phyloP scores from a whole-genome alignment of 1,284 basidiomycete genomes.

The Ganoderma meredithae region DNA sequence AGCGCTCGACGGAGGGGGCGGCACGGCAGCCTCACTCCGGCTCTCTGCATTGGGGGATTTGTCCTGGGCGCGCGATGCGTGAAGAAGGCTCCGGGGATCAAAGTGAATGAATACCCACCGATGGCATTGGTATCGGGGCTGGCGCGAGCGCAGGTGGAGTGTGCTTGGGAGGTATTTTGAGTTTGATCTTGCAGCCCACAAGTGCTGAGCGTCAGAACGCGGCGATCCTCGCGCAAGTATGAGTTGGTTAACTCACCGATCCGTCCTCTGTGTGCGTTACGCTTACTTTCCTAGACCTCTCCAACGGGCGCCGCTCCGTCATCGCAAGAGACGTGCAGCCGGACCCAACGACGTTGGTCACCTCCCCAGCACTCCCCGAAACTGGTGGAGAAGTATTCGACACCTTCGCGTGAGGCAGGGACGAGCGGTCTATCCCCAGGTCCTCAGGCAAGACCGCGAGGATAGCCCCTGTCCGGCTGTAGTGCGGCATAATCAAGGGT shows the following conservation, averaged over 20 bases:
- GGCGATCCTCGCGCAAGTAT: no score
- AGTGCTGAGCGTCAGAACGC: no score
- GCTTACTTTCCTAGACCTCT: background rate
- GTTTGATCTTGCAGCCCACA: conserved; percentile 4
- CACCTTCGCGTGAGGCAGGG: background rate
- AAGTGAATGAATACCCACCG: background rate
- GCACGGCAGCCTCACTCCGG: background rate
- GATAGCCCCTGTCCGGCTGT: conserved; percentile 25
- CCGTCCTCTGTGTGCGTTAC: background rate
- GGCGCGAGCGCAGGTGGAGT: background rate
- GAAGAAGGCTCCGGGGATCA: background rate
- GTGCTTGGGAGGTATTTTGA: conserved; percentile 1
- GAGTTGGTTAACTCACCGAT: conserved; percentile 1
- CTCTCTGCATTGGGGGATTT: background rate
- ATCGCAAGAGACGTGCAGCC: background rate
- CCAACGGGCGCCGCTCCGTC: background rate
- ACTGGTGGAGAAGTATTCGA: background rate
- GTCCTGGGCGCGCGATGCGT: background rate
- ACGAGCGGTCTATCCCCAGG: background rate
- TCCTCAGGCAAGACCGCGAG: conserved; percentile 9
- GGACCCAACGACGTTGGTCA: background rate
- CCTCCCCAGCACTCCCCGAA: background rate
- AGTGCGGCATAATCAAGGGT: conserved; percentile 14
- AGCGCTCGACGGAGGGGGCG: background rate
- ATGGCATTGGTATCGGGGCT: background rate